These are phyloP conservation scores for Halophytophthora batemanensis DNA, from an alignment of 352 stramenopile genomes.

Conservation along the genomic window DNA sequence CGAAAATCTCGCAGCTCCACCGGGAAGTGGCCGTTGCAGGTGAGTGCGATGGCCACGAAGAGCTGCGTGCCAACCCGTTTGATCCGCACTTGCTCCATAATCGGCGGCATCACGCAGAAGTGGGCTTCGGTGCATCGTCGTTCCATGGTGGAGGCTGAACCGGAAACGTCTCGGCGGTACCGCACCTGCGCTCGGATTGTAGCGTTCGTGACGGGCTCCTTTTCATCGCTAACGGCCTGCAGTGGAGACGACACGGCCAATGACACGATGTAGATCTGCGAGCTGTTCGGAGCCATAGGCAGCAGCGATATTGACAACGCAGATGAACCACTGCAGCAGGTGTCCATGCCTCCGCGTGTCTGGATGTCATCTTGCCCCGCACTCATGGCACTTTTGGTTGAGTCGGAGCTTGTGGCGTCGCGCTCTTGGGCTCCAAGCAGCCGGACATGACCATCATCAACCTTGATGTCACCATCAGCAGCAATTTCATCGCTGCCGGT, in stretches of 20 bases:
- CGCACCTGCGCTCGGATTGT: constrained; percentile 12
- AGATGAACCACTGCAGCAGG: too few relatives aligned
- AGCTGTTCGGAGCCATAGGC: constrained; percentile 12
- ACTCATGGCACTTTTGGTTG: too few relatives aligned
- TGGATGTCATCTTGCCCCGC: too few relatives aligned
- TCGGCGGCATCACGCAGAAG: constrained; percentile 31
- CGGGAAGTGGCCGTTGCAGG: constrained; percentile 29
- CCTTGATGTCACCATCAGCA: constrained; percentile 20
- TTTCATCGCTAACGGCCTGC: constrained; percentile 8
- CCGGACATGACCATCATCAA: too few relatives aligned
- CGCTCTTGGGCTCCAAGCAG: too few relatives aligned
- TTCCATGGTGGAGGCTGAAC: constrained; percentile 16
- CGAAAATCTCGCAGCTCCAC: constrained; percentile 35
- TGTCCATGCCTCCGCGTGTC: too few relatives aligned
- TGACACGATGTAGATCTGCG: constrained; percentile 24
- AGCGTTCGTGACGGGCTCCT: neutral
- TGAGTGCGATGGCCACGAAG: constrained; percentile 32
- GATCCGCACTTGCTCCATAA: constrained; percentile 33
- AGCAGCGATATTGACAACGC: too few relatives aligned
- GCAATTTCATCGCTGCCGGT: constrained; percentile 4
- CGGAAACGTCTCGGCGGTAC: too few relatives aligned
- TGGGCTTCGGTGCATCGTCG: constrained; percentile 24
- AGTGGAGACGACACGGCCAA: constrained; percentile 13
- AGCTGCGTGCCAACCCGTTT: constrained; percentile 30
- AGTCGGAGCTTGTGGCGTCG: too few relatives aligned